Percentiles rank a stretch among this genome's conserved stretches.
Evolutionary conservation across 177 flowering plant genomes (phyloP).

Genomic region (Vitis hybrid): DNA sequence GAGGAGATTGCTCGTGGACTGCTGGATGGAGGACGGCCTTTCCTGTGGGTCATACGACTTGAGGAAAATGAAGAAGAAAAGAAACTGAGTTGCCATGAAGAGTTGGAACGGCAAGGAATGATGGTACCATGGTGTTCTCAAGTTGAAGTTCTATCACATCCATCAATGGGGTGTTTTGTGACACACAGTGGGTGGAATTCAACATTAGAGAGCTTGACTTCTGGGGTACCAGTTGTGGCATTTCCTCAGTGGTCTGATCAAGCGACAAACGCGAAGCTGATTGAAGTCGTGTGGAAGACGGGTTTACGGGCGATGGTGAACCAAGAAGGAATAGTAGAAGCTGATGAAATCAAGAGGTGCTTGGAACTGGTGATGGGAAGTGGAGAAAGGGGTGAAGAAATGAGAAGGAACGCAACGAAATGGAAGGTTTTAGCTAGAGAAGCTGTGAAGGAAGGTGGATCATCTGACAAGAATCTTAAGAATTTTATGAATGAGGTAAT

Average conservation of each 20-base stretch:
- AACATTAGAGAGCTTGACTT: conserved; percentile 36
- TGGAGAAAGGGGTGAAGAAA: conserved; percentile 16
- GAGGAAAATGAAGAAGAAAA: conserved; percentile 2
- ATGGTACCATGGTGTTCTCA: conserved; percentile 60
- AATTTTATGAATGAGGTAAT: conserved; percentile 20
- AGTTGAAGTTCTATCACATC: conserved; percentile 43
- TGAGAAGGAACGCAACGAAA: conserved; percentile 26
- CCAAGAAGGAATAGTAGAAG: conserved; percentile 27
- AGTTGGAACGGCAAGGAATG: conserved; percentile 27
- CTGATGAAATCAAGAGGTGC: conserved; percentile 26
- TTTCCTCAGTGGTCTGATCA: conserved; percentile 42
- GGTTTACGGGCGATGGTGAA: conserved; percentile 24
- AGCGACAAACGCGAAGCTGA: conserved; percentile 28
- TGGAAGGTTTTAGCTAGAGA: conserved; percentile 31
- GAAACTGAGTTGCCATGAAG: conserved; percentile 12
- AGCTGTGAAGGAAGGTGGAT: conserved; percentile 31
- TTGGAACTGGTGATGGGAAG: conserved; percentile 24
- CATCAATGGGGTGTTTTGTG: conserved; percentile 55
- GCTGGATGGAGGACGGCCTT: conserved; percentile 23
- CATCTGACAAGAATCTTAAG: conserved; percentile 22
- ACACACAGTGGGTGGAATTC: conserved; percentile 73
- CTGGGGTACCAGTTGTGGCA: conserved; percentile 37
- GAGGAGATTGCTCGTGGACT: conserved; percentile 38
- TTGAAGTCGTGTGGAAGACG: conserved; percentile 28
- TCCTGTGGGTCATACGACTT: conserved; percentile 51